These are phyloP conservation scores for Rhypophila decipiens DNA, from an alignment of 495 filamentous ascomycete genomes.

Conservation along the genomic window DNA sequence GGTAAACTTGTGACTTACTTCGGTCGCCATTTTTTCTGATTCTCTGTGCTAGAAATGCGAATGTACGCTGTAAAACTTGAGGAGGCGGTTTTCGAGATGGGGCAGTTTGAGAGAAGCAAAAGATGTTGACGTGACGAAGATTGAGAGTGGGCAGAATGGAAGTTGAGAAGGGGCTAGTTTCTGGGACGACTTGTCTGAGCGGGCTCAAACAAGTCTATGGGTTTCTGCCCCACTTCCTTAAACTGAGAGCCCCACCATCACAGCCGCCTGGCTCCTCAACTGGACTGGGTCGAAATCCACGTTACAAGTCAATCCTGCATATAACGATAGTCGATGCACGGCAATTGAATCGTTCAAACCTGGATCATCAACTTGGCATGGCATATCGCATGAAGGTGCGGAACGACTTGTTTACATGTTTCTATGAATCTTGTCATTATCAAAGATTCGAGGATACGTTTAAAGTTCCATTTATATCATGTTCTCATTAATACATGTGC, in stretches of 20 bases:
- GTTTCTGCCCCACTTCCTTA: neutral
- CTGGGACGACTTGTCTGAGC: conserved; percentile 15
- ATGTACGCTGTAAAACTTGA: conserved; percentile 13
- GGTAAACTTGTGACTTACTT: conserved; percentile 45
- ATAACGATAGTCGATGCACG: too few relatives aligned
- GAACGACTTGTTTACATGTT: too few relatives aligned
- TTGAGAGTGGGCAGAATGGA: conserved; percentile 17
- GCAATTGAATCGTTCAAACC: too few relatives aligned
- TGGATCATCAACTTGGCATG: too few relatives aligned
- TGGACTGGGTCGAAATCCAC: too few relatives aligned
- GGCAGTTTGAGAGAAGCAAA: conserved; percentile 8
- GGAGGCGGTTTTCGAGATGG: neutral
- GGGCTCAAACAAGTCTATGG: conserved; percentile 14
- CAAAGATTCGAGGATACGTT: too few relatives aligned
- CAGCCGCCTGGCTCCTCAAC: neutral
- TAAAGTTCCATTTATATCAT: too few relatives aligned
- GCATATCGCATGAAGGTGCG: too few relatives aligned
- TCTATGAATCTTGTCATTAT: too few relatives aligned
- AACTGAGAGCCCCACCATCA: neutral
- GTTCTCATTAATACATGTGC: too few relatives aligned
- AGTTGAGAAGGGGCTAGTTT: conserved; percentile 17
- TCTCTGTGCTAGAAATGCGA: conserved; percentile 16
- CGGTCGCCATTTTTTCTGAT: conserved; percentile 51
- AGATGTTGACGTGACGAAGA: conserved; percentile 23
- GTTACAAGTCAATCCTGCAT: too few relatives aligned